phyloP scores from a whole-genome alignment of 108 stramenopile species.

The Pseudonitzschia multistriata region DNA sequence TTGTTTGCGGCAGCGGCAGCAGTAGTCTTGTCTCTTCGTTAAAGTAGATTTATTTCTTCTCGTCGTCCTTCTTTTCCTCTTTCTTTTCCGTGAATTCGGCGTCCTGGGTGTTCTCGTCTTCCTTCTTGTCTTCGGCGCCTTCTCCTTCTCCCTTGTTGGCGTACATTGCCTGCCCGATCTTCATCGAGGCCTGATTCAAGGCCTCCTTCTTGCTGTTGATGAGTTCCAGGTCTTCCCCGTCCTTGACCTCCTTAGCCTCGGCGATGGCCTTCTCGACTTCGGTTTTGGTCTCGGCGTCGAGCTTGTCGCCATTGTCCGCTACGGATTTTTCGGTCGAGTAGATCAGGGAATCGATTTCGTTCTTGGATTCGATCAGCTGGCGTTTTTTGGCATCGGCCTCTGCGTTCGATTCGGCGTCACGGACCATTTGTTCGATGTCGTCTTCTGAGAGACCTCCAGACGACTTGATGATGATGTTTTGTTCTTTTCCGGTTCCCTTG shows the following conservation, averaged over 20 bases:
- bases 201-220: constrained; percentile 92
- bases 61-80: constrained; percentile 63
- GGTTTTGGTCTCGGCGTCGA: constrained; percentile 90
- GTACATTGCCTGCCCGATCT: constrained; percentile 99
- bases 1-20: too few relatives aligned
- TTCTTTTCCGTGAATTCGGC: constrained; percentile 94
- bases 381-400: constrained; percentile 92
- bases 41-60: constrained; percentile 42
- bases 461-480: constrained; percentile 96
- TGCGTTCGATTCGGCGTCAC: constrained; percentile 97
- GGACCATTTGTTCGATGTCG: constrained; percentile 99
- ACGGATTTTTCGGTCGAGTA: constrained; percentile 88
- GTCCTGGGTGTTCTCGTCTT: constrained; percentile 91
- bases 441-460: constrained; percentile 95
- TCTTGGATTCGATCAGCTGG: constrained; percentile 93
- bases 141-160: constrained; percentile 61
- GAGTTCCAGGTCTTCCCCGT: constrained; percentile 83
- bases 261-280: constrained; percentile 91
- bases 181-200: constrained; percentile 88
- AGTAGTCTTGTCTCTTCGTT: too few relatives aligned
- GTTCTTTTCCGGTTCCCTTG: constrained; percentile 99
- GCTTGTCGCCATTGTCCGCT: constrained; percentile 90
- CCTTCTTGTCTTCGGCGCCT: constrained; percentile 46
- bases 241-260: constrained; percentile 84
- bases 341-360: constrained; percentile 94